These are phyloP conservation scores for Epicoccum nigrum DNA, from an alignment of 2,329 filamentous ascomycete genomes.

Conservation along the genomic window DNA sequence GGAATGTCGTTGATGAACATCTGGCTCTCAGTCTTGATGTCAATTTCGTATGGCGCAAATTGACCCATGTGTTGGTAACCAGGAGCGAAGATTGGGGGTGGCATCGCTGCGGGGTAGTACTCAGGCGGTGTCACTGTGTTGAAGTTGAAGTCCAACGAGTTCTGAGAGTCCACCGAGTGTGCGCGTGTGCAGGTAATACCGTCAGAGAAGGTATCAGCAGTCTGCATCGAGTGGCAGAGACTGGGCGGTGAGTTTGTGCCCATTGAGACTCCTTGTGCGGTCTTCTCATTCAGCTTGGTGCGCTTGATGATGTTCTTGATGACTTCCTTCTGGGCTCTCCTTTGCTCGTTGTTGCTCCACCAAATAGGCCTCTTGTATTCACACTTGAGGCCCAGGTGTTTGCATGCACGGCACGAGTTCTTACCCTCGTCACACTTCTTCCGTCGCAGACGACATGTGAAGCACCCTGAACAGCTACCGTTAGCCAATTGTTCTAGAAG, in stretches of 20 bases:
- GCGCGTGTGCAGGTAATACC: constrained; percentile 72
- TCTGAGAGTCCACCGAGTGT: constrained; percentile 80
- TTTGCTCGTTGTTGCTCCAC: constrained; percentile 93
- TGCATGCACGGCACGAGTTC: constrained; percentile 68
- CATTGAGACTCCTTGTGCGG: constrained; percentile 58
- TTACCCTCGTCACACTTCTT: constrained; percentile 75
- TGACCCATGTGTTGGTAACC: constrained; percentile 61
- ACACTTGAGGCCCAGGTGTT: constrained; percentile 79
- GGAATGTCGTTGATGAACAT: constrained; percentile 93
- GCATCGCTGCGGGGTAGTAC: constrained; percentile 66
- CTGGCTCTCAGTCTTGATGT: constrained; percentile 93
- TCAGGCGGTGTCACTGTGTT: constrained; percentile 63
- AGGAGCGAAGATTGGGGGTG: constrained; percentile 54
- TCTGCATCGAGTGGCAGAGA: constrained; percentile 80
- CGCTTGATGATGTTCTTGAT: constrained; percentile 98
- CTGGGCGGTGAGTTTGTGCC: constrained; percentile 72
- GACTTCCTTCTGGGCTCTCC: constrained; percentile 85
- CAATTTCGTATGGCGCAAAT: constrained; percentile 85
- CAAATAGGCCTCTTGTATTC: constrained; percentile 97
- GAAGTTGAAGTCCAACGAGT: constrained; percentile 69
- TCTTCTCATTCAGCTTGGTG: constrained; percentile 92
- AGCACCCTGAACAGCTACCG: constrained; percentile 62
- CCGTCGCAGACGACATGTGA: constrained; percentile 69
- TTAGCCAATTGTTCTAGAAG: constrained; percentile 46
- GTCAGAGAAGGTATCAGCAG: constrained; percentile 80